Base-by-base conservation (phyloP, 1,284 basidiomycete genomes). In the Cryptococcus wingfieldii region DNA sequence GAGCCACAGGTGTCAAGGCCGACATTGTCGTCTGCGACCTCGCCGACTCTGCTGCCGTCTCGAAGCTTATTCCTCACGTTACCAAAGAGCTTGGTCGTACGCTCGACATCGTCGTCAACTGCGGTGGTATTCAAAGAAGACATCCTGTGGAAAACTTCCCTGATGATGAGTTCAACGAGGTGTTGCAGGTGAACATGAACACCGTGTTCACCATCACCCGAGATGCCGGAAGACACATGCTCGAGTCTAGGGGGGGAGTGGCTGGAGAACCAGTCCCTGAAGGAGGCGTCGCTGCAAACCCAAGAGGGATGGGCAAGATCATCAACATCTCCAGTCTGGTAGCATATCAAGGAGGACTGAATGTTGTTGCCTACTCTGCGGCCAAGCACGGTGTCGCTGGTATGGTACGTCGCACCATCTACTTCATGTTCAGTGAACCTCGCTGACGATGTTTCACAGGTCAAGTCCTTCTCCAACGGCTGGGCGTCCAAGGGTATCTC, bases 91-190 rank as follows among this genome's bases (percentile, higher is more conserved):
- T 68, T 38, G 76, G 76, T 6, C 62, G 67, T 54, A 78, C 83
- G 54, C 86, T 97, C 62, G 86, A 96, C 73, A 82, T 96, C 64
- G 83, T 97, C 47, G 84, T 97, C 73, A 95, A 97, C 77, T 96
- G 92, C 74, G 94, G 89, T 45, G 94, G 93, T 48, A 96, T 97
- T 67, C 92, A 96, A 76, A 82, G 90, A 68, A 81, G 91, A 75
- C 85, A 87, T 54, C 88, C 89, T 55, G 85, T 86, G 43, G 83
- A 90, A 65, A 82, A 84, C 66, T 97, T 97, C 75, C 80, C 84
- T 39, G 91, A 95, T 73, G 75, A 80, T 47, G 88, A 94, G 73
- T 96, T 91, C 91, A 86, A 94, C 70, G 89, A 92, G 77, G 90
- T 90, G 73, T 61, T 79, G 4, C 77, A 78, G 63, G 78, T 80